Evolutionary conservation across 2,329 filamentous ascomycete genomes (phyloP).

Genomic region (Trichophyton simii): DNA sequence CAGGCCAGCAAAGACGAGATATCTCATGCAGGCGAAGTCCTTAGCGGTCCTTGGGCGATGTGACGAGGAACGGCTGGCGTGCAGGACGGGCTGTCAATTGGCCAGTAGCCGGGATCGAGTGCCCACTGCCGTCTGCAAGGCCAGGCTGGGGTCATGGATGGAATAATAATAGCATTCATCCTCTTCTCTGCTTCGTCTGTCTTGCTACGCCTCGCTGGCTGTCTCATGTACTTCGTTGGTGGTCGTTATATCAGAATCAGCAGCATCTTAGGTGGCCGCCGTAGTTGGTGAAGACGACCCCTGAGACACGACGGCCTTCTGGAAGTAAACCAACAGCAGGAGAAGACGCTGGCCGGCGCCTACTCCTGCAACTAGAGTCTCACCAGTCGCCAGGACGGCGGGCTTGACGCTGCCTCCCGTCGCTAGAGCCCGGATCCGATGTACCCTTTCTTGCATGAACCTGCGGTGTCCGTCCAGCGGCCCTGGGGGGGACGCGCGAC

Average conservation of each 20-base stretch:
- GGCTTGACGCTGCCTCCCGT: background rate
- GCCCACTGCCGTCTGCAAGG: background rate
- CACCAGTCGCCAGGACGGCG: background rate
- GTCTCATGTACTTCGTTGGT: too few species aligned
- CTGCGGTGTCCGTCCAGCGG: background rate
- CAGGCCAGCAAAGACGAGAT: too few species aligned
- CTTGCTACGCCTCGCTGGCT: background rate
- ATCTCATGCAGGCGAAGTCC: background rate
- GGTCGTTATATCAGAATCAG: background rate
- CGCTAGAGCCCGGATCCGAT: background rate
- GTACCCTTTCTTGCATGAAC: background rate
- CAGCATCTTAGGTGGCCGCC: background rate
- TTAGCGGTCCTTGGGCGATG: background rate
- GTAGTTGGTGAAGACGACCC: background rate
- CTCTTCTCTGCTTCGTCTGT: background rate
- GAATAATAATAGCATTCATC: background rate
- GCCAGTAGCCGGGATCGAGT: background rate
- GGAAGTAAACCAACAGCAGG: background rate
- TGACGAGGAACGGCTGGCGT: background rate
- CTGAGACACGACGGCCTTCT: background rate
- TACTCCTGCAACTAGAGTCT: background rate
- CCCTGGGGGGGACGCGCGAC: background rate
- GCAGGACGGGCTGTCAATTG: background rate
- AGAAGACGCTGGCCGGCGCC: background rate
- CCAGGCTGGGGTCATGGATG: background rate